Conservation (phyloP, 805 yeast species). For the Wickerhamiella shivajii region DNA sequence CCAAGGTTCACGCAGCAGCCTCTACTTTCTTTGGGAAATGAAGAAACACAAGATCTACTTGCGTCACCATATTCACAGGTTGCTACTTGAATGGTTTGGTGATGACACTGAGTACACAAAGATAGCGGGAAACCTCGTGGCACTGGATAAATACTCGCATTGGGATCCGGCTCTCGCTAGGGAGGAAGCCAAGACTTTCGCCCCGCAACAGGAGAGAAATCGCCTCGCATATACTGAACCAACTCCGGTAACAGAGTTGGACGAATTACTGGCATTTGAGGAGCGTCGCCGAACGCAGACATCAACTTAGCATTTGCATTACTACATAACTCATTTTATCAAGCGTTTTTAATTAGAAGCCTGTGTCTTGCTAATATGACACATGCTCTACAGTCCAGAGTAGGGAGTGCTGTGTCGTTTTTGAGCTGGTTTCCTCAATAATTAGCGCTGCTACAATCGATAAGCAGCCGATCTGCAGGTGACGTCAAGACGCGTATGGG, state of each 20-base stretch:
- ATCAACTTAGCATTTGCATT: not conserved
- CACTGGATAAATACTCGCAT: not conserved
- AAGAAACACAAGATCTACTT: conserved; percentile 11
- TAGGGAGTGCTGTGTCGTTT: too few species aligned
- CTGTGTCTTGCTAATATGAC: too few species aligned
- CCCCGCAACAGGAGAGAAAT: conserved; percentile 14
- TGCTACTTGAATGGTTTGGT: conserved; percentile 8
- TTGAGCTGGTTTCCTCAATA: too few species aligned
- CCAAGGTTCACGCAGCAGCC: conserved; percentile 9
- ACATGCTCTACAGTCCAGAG: too few species aligned
- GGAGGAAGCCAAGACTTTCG: conserved; percentile 8
- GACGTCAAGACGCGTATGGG: too few species aligned
- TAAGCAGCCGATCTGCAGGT: too few species aligned
- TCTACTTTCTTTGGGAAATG: conserved; percentile 20
- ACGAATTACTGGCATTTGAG: conserved; percentile 14
- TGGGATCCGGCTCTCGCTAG: conserved; percentile 11
- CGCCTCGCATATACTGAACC: conserved; percentile 6
- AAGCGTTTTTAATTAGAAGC: too few species aligned
- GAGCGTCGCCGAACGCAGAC: not conserved
- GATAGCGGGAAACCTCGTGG: conserved; percentile 2
- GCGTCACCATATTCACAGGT: conserved; percentile 13
- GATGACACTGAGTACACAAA: conserved; percentile 2
- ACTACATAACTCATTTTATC: not conserved
- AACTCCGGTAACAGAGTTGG: conserved; percentile 8
- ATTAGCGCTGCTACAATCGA: too few species aligned